These are phyloP conservation scores for Arthroderma sp. DNA, from an alignment of 2,329 filamentous ascomycete genomes.

Conservation along the genomic window DNA sequence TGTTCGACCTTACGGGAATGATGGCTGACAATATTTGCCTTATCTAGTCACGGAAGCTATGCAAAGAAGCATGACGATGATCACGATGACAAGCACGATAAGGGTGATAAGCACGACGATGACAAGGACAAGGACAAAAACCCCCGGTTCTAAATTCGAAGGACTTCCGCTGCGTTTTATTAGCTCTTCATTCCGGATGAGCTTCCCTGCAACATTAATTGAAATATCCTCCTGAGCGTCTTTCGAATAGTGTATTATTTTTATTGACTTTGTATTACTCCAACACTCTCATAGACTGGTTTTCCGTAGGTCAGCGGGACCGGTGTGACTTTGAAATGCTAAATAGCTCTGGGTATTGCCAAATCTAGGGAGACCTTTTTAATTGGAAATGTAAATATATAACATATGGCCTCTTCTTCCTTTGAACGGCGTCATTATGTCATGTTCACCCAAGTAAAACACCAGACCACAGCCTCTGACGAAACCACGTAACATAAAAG, in stretches of 20 bases:
- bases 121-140: conserved; percentile 1
- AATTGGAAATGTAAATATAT: conserved; percentile 6
- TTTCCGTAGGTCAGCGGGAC: background rate
- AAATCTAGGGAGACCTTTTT: background rate
- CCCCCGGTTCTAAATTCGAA: background rate
- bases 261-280: conserved; percentile 2
- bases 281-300: background rate
- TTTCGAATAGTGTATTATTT: conserved; percentile 2
- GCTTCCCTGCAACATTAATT: background rate
- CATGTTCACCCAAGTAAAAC: conserved; percentile 9
- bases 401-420: conserved; percentile 9
- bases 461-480: conserved; percentile 7
- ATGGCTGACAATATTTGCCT: conserved; percentile 12
- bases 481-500: conserved; percentile 6
- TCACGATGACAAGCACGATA: conserved; percentile 21
- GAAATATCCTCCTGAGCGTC: background rate
- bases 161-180: background rate
- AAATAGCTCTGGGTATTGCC: conserved; percentile 4
- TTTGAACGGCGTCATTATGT: conserved; percentile 11
- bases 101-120: conserved; percentile 23
- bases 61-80: conserved; percentile 34
- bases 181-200: background rate
- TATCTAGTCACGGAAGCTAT: conserved; percentile 49
- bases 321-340: background rate
- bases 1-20: background rate